Conservation (phyloP, 1,139 yeast species). For the Geotrichum cucujoidarum region DNA sequence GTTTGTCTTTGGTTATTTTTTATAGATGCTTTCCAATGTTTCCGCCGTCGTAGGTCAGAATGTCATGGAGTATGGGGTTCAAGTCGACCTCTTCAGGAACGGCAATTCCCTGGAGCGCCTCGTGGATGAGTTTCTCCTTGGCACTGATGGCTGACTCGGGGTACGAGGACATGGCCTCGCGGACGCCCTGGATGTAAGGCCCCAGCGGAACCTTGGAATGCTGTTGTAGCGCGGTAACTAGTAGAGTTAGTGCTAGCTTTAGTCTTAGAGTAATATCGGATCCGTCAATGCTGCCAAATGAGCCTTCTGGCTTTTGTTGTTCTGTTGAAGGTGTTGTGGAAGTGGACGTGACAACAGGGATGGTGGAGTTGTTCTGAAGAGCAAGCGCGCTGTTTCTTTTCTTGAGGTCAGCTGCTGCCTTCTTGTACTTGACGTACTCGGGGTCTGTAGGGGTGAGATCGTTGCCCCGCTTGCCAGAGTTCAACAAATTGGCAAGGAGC, state of each 20-base stretch:
- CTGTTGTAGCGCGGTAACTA: conserved; percentile 28
- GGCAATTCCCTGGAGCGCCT: conserved; percentile 28
- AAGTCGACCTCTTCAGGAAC: conserved; percentile 31
- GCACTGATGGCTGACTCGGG: conserved; percentile 9
- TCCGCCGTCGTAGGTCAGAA: conserved; percentile 19
- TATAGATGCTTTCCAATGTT: conserved; percentile 4
- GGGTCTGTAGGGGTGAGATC: conserved; percentile 12
- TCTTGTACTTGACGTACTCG: conserved; percentile 12
- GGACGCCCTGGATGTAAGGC: conserved; percentile 27
- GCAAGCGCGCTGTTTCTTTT: conserved; percentile 3
- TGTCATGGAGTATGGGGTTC: conserved; percentile 26
- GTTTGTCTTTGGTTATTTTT: neutral
- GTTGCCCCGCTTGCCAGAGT: conserved; percentile 17
- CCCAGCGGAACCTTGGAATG: conserved; percentile 23
- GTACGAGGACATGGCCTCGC: conserved; percentile 23
- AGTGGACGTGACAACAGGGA: neutral
- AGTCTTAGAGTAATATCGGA: conserved; percentile 23
- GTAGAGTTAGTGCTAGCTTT: conserved; percentile 27
- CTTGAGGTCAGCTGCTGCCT: neutral
- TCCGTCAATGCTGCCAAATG: conserved; percentile 15
- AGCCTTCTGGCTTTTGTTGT: neutral
- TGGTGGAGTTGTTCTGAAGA: neutral
- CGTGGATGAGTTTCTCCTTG: conserved; percentile 14
- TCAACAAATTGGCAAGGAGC: conserved; percentile 16
- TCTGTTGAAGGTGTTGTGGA: neutral